A percentile compares a stretch with the other conserved stretches of the same genome.
These are phyloP conservation scores for Pythium monospermum DNA, from an alignment of 352 stramenopile species.

Conservation along the genomic window DNA sequence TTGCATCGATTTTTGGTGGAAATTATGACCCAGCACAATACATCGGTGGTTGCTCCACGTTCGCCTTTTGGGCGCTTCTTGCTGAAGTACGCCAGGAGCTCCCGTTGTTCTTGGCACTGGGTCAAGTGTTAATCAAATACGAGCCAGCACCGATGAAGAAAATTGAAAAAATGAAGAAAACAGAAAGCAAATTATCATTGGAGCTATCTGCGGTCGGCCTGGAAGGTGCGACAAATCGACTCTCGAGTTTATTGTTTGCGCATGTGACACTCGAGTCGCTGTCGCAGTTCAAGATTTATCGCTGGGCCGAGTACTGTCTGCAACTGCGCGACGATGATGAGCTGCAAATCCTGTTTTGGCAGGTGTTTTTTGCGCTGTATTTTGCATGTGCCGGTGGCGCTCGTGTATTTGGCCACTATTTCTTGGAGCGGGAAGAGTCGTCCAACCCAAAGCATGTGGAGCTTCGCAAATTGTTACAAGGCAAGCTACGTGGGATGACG, in stretches of 20 bases:
- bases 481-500: slow-evolving; percentile 27
- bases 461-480: slow-evolving; percentile 24
- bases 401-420: slow-evolving; percentile 28
- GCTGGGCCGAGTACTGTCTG: slow-evolving; percentile 24
- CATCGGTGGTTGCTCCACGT: slow-evolving; percentile 53
- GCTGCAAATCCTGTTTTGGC: slow-evolving; percentile 33
- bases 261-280: slow-evolving; percentile 19
- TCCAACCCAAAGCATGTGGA: slow-evolving; percentile 18
- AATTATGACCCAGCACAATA: slow-evolving; percentile 57
- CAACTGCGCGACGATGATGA: slow-evolving; percentile 23
- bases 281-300: slow-evolving; percentile 29
- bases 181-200: slow-evolving; percentile 42
- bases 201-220: slow-evolving; percentile 30
- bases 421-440: slow-evolving; percentile 24
- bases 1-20: slow-evolving; percentile 66
- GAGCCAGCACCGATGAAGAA: slow-evolving; percentile 77
- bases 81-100: slow-evolving; percentile 76
- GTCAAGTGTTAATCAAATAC: slow-evolving; percentile 65
- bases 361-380: slow-evolving; percentile 37
- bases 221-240: slow-evolving; percentile 6
- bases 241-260: slow-evolving; percentile 15
- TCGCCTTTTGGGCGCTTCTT: slow-evolving; percentile 64
- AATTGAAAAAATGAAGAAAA: slow-evolving; percentile 72
- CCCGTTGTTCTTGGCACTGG: slow-evolving; percentile 58
- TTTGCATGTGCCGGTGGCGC: slow-evolving; percentile 29